A percentile compares a stretch with the other conserved stretches of the same genome.
These are phyloP conservation scores for Bacidia rubella DNA, from an alignment of 495 filamentous ascomycete genomes.

Conservation along the genomic window DNA sequence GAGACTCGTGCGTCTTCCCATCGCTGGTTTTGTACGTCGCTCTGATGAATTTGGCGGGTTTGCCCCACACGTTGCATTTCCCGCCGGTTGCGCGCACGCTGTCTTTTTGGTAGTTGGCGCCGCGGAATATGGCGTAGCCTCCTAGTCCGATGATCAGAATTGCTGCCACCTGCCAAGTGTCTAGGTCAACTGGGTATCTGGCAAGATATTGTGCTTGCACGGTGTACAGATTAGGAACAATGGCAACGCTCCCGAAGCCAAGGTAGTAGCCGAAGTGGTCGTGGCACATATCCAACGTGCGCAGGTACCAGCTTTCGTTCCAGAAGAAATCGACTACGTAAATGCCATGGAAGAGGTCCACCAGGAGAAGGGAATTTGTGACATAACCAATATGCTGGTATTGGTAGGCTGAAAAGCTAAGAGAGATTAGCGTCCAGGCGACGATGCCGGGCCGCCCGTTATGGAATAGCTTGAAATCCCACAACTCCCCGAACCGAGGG, in stretches of 20 bases:
- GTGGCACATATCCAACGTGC: slow-evolving; percentile 37
- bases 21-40: slow-evolving; percentile 29
- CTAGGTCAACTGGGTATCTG: slow-evolving; percentile 27
- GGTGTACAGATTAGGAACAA: slow-evolving; percentile 34
- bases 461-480: slow-evolving; percentile 38
- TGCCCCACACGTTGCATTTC: slow-evolving; percentile 31
- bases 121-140: slow-evolving; percentile 33
- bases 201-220: slow-evolving; percentile 37
- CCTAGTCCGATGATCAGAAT: slow-evolving; percentile 25
- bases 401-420: slow-evolving; percentile 35
- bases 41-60: slow-evolving; percentile 26
- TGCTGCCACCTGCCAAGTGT: slow-evolving; percentile 15
- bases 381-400: slow-evolving; percentile 31
- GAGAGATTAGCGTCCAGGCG: slow-evolving; percentile 29
- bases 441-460: slow-evolving; percentile 36
- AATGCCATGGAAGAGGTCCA: slow-evolving; percentile 30
- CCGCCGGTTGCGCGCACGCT: slow-evolving; percentile 29
- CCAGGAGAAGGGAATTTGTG: slow-evolving; percentile 31
- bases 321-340: slow-evolving; percentile 39
- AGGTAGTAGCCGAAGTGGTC: slow-evolving; percentile 42
- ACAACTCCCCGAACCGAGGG: slow-evolving; percentile 32
- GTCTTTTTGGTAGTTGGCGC: slow-evolving; percentile 36
- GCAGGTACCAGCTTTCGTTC: slow-evolving; percentile 37
- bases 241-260: slow-evolving; percentile 33
- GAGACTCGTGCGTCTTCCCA: slow-evolving; percentile 26